phyloP scores from a whole-genome alignment of 78 protist genomes.

The Dictyostelium discoideum region DNA sequence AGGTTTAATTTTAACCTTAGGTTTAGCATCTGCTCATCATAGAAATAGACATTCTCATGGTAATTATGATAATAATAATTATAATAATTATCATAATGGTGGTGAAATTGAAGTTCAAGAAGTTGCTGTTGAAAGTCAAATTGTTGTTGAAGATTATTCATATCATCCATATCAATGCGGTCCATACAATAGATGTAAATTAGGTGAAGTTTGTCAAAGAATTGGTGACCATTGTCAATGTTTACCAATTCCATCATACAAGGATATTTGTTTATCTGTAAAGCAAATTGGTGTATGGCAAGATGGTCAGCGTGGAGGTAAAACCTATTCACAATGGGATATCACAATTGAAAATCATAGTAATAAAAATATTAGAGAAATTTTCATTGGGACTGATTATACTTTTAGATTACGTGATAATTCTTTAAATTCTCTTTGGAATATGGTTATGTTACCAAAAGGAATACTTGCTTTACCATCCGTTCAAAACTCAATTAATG shows the following conservation, averaged over 20 bases:
- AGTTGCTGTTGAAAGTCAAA: neutral
- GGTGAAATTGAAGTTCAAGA: neutral
- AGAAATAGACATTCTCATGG: neutral
- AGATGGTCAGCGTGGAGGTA: constrained; percentile 11
- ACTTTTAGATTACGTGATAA: constrained; percentile 12
- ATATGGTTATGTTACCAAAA: neutral
- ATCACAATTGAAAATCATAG: neutral
- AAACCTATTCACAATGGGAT: constrained; percentile 12
- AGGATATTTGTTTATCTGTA: neutral
- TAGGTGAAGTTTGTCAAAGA: neutral
- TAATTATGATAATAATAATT: neutral
- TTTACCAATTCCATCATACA: neutral
- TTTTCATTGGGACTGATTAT: constrained; percentile 20
- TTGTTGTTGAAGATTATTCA: neutral
- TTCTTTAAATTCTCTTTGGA: neutral
- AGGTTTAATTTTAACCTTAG: neutral
- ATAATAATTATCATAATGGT: neutral
- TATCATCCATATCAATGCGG: constrained; percentile 8
- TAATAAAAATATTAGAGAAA: constrained; percentile 13
- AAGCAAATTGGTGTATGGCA: neutral
- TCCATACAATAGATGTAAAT: neutral
- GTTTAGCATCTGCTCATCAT: neutral
- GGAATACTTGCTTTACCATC: constrained; percentile 8
- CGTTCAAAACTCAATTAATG: neutral
- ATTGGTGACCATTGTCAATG: neutral